phyloP scores from a whole-genome alignment of 768 basidiomycete genomes.

The Russula foetens region DNA sequence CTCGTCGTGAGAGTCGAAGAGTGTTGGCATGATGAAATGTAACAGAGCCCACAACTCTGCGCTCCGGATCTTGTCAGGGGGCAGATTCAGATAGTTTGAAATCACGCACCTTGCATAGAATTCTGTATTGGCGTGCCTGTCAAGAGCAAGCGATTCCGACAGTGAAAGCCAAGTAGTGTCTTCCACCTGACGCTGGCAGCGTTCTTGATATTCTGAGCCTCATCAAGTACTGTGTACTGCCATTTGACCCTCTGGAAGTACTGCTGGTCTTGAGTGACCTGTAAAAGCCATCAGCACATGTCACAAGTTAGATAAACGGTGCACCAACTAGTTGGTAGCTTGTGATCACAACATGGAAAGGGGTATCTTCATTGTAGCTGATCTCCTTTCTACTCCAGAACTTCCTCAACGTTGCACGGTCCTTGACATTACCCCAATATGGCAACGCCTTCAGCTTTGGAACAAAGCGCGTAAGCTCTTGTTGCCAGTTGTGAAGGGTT shows the following conservation, averaged over 20 bases:
- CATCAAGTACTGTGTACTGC: constrained; percentile 99
- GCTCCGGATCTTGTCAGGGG: neutral
- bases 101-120: constrained; percentile 85
- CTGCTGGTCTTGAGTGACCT: constrained; percentile 95
- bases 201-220: constrained; percentile 99
- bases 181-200: constrained; percentile 96
- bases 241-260: constrained; percentile 97
- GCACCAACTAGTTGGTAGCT: constrained; percentile 84
- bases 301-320: neutral
- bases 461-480: constrained; percentile 93
- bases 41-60: constrained; percentile 95
- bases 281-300: neutral
- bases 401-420: constrained; percentile 87
- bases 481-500: constrained; percentile 98
- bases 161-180: constrained; percentile 90
- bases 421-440: constrained; percentile 98
- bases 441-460: constrained; percentile 90
- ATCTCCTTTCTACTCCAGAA: constrained; percentile 99
- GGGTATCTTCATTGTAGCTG: constrained; percentile 89
- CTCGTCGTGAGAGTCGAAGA: constrained; percentile 98
- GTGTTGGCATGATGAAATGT: constrained; percentile 99
- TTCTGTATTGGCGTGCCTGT: constrained; percentile 99
- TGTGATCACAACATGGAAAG: constrained; percentile 94
- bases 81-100: neutral
- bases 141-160: constrained; percentile 87